Conservation (phyloP, 306 rosid genomes). For the Cucurbita maxima region DNA sequence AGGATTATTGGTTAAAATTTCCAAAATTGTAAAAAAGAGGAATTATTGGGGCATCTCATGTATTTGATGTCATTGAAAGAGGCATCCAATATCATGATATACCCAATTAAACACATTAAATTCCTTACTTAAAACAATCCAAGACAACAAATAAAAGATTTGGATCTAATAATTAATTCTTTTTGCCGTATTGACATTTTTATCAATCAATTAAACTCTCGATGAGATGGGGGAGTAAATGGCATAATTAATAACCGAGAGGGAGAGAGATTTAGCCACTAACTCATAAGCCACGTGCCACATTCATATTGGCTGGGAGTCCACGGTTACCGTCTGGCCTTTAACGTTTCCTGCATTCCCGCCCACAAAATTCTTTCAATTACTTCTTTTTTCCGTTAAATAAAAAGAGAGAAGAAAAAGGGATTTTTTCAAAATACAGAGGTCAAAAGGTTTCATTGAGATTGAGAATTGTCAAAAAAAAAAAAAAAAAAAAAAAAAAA, state of each 20-base stretch:
- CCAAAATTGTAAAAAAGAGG: background rate
- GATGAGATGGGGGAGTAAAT: background rate
- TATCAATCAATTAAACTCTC: background rate
- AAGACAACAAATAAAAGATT: background rate
- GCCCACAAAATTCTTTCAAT: background rate
- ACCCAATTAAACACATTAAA: background rate
- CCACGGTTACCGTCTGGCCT: background rate
- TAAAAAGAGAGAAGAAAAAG: background rate
- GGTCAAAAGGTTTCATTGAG: conserved; percentile 2
- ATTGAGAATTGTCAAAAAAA: background rate
- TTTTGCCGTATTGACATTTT: background rate
- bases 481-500: background rate
- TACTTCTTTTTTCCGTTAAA: background rate
- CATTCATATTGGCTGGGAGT: background rate
- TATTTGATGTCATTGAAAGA: background rate
- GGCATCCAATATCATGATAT: background rate
- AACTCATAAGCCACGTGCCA: background rate
- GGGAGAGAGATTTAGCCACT: background rate
- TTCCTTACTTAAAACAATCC: background rate
- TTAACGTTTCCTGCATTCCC: background rate
- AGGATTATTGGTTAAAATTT: background rate
- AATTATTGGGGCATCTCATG: background rate
- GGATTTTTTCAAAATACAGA: background rate
- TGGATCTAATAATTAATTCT: background rate
- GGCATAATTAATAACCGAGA: background rate